These are phyloP conservation scores for Dactylellina sp. DNA, from an alignment of 2,329 filamentous ascomycete species.

Conservation along the genomic window DNA sequence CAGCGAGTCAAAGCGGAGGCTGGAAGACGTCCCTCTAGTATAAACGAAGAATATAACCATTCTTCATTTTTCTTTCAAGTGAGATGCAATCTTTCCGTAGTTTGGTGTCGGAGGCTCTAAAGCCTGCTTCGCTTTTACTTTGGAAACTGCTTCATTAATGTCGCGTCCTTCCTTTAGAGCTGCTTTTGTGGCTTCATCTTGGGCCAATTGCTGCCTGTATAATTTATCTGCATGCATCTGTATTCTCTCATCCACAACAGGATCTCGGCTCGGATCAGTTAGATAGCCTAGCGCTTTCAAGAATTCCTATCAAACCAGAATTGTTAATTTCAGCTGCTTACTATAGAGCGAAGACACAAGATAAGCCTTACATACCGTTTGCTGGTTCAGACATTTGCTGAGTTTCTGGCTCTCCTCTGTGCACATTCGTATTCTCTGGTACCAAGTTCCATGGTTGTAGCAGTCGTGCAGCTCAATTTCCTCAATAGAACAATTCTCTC, in stretches of 20 bases:
- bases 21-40: too few species aligned
- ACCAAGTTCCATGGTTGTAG: slow-evolving; percentile 77
- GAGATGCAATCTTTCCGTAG: neutral
- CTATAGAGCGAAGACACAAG: neutral
- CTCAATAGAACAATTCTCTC: slow-evolving; percentile 93
- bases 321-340: neutral
- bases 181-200: slow-evolving; percentile 78
- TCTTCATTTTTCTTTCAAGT: neutral
- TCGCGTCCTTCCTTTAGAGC: slow-evolving; percentile 70
- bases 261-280: slow-evolving; percentile 73
- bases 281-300: slow-evolving; percentile 91
- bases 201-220: slow-evolving; percentile 85
- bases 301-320: slow-evolving; percentile 74
- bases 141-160: slow-evolving; percentile 43
- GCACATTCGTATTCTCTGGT: slow-evolving; percentile 82
- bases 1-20: too few species aligned
- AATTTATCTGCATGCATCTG: slow-evolving; percentile 95
- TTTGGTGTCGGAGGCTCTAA: slow-evolving; percentile 11
- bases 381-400: slow-evolving; percentile 88
- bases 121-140: slow-evolving; percentile 34
- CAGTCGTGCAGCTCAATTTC: slow-evolving; percentile 86
- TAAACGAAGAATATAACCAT: too few species aligned
- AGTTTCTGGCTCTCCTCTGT: slow-evolving; percentile 79
- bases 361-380: slow-evolving; percentile 72
- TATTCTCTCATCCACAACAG: slow-evolving; percentile 82